Conservation (phyloP, 306 rosid genomes). For the Ziziphus jujuba region DNA sequence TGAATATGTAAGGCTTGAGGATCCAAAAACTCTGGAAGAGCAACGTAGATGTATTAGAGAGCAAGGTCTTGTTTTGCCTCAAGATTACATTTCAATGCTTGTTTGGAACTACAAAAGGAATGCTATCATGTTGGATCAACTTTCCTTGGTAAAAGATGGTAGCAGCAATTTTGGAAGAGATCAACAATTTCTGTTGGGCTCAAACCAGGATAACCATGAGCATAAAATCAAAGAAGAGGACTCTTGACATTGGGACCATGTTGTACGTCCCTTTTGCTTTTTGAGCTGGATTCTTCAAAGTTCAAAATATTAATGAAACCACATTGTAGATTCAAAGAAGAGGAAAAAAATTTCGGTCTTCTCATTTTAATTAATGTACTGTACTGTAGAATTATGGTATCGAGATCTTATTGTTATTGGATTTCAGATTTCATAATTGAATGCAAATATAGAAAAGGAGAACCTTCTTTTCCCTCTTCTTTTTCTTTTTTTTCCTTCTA, state of each 20-base stretch:
- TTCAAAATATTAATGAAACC: not conserved
- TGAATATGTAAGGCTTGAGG: conserved; percentile 76
- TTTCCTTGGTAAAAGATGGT: conserved; percentile 36
- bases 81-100: conserved; percentile 92
- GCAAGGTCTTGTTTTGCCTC: conserved; percentile 87
- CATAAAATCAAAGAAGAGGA: conserved; percentile 36
- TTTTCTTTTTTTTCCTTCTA: too few relatives aligned
- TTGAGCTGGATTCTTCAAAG: not conserved
- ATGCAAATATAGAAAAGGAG: too few relatives aligned
- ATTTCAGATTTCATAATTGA: too few relatives aligned
- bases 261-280: conserved; percentile 1
- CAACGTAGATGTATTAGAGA: conserved; percentile 59
- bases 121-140: conserved; percentile 51
- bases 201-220: conserved; percentile 42
- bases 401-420: too few relatives aligned
- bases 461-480: too few relatives aligned
- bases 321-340: too few relatives aligned
- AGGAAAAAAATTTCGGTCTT: too few relatives aligned
- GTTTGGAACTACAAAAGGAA: conserved; percentile 95
- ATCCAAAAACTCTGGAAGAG: conserved; percentile 77
- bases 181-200: conserved; percentile 39
- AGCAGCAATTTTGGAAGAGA: conserved; percentile 27
- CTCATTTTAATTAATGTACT: too few relatives aligned
- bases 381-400: too few relatives aligned
- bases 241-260: not conserved